Base-by-base conservation (phyloP, 345 rosid species). In the Syzygium oleosum region DNA sequence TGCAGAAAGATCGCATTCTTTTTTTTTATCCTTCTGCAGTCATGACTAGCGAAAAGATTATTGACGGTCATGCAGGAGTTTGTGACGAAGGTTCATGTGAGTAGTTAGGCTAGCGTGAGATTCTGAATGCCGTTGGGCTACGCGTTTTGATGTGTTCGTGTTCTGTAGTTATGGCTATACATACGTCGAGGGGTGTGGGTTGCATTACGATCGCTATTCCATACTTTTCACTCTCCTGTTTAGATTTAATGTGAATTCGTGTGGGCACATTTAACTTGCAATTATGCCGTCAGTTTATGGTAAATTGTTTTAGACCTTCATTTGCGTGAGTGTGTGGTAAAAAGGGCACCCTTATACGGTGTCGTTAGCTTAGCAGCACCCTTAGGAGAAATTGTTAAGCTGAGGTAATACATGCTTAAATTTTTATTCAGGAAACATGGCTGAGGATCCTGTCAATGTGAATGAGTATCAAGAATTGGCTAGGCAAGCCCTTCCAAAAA, bases 401-500 rank as follows among this genome's bases (percentile, higher is more conserved):
- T 17, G 79, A 25, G 65, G 25, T 31, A 31, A 16, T 31, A 3
- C 34, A 2, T 34, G 46, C 19, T 34, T 19, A 68, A 68, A 68
- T 34, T 19, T 34, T 11, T 12, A 34, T 68, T 68, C 80, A 84
- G 85, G 59, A 12, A 51, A 38, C 46, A 97, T 96, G 98, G 92
- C 93, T 1, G 91, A 85, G 73, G 94, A 95, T 87, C 91, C 92
- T 22, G 98, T 95, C 29, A 97, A 95, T 80, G 94, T 95, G 83
- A 91, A 89, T 85, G 99, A 97, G 91, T 95, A 93, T 88, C 96
- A 96, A 90, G 93, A 91, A 89, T 90, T 97, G 89, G 99, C 98
- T 14, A 94, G 89, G 94, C 92, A 43, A 87, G 92, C 93, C 61
- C 96, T 97, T 77, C 99, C 98, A 15, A 96, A 95, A 90, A 95